Base-by-base conservation (phyloP, 2,329 filamentous ascomycete species). In the Eutypa lata region DNA sequence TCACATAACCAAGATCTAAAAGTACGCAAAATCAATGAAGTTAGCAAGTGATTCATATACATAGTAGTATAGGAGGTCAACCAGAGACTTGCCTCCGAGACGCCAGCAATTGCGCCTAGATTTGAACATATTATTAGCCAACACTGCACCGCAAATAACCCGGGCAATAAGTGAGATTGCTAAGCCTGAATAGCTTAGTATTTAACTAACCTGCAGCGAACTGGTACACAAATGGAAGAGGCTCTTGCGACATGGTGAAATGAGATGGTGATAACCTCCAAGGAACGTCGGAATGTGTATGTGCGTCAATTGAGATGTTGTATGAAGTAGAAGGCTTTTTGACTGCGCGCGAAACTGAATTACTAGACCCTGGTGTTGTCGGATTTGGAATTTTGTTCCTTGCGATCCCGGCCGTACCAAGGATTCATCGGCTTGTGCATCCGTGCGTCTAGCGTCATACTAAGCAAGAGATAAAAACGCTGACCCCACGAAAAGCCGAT, bases 211-310 rank as follows among this genome's bases (percentile, higher is more conserved):
- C 92, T 69, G 93, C 92, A 72, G 87, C 89, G 80, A 97, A 96
- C 78, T 96, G 92, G 85, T 97, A 97, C 64, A 85, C 74, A 76
- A 97, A 97, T 54, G 91, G 91, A 63, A 97, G 84, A 54, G 92
- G 90, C 76, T 82, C 75, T 60, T 78, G 69, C 59, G 84, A 79
- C 86, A 88, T 45, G 21, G 2, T 45, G 42, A 45, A 45, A 38
- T 38, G 26, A 10, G 26, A 31, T 31, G 26, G 26, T 31, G 26
- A 6, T 6, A 31, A 31, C 26, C 42, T 51, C 14, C 14, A 26
- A 19, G 46, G 14, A 40, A 22, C 6, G 19, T 31, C 26, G 26
- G 26, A 31, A 31, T n/a, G n/a, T n/a, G n/a, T n/a, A n/a, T n/a
- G n/a, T n/a, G n/a, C n/a, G n/a, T n/a, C n/a, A n/a, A n/a, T n/a